phyloP scores from a whole-genome alignment of 1,139 yeast species.

The Geotrichum europaeum region DNA sequence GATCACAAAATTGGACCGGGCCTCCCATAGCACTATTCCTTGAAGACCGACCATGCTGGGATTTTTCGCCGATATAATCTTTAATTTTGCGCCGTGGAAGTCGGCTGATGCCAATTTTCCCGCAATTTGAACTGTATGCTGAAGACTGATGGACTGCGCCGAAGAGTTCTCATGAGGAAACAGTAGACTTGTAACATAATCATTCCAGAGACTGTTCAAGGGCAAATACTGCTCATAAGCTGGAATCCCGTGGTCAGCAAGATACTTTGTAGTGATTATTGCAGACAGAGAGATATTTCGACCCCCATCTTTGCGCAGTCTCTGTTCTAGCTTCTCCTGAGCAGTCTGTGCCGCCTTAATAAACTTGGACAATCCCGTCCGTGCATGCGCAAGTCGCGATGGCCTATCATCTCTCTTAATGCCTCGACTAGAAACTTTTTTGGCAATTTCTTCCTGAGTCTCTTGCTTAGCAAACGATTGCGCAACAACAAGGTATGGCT shows the following conservation, averaged over 20 bases:
- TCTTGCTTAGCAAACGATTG: constrained; percentile 39
- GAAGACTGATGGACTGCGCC: constrained; percentile 18
- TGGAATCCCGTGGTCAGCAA: constrained; percentile 38
- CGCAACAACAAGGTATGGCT: constrained; percentile 47
- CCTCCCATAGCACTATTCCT: constrained; percentile 87
- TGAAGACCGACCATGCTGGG: constrained; percentile 53
- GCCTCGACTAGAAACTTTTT: background rate
- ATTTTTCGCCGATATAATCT: constrained; percentile 55
- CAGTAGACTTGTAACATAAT: constrained; percentile 54
- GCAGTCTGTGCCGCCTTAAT: constrained; percentile 14
- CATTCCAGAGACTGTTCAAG: constrained; percentile 56
- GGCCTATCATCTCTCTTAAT: background rate
- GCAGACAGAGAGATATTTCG: constrained; percentile 1
- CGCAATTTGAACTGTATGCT: constrained; percentile 20
- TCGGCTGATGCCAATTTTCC: constrained; percentile 70
- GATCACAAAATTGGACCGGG: constrained; percentile 67
- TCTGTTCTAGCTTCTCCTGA: constrained; percentile 3
- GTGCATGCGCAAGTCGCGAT: constrained; percentile 2
- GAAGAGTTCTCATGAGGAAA: constrained; percentile 17
- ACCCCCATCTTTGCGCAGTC: background rate
- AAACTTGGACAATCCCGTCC: constrained; percentile 18
- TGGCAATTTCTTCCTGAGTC: constrained; percentile 2
- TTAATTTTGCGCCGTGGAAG: constrained; percentile 67
- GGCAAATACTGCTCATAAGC: constrained; percentile 48
- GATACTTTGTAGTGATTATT: background rate